Base-by-base conservation (phyloP, 1,284 basidiomycete genomes). In the Porodaedalea pini region DNA sequence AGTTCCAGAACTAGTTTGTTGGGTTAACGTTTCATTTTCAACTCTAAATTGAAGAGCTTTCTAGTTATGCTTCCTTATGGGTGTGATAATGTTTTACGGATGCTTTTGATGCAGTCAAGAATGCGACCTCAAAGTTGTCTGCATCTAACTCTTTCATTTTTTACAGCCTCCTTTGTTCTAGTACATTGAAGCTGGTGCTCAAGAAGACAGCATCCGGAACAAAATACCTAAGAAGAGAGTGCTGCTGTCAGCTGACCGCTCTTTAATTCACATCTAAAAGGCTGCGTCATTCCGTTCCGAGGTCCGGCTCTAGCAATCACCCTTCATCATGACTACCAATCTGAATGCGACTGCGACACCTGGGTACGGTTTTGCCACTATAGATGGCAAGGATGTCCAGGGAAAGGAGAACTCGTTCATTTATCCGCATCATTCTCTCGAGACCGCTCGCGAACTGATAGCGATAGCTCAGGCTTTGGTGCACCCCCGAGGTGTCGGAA, bases 401-500 rank as follows among this genome's bases (percentile, higher is more conserved):
- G 15, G 10, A 17, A 43, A 41, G 41, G 23, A 25, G 27, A 13
- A 5, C 8, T 48, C 67, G 43, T 73, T 74, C 54, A 65, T 78
- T n/a, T 70, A 73, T 49, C 71, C 77, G 15, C 67, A 74, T 64
- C 76, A 79, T 57, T 72, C 73, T 25, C 67, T 70, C 11, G 68
- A 70, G 37, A 70, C 74, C 19, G 76, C 77, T 2, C 64, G 72
- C 49, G 73, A 75, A 54, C 66, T 80, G 55, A 76, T 79, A 37
- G 63, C 66, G 13, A 76, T 71, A 3, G 77, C 78, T 7, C 68
- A 69, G 32, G 71, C 74, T 5, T 64, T 80, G 31, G 78, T 81
- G 2, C 68, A 73, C 62, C 75, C 76, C 29, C 72, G 72, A 32
- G 78, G 78, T 19, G 78, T 75, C 64, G 80, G 79, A 10, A 77